These are phyloP conservation scores for Trichoderma pleuroti DNA, from an alignment of 2,329 filamentous ascomycete species.

Conservation along the genomic window DNA sequence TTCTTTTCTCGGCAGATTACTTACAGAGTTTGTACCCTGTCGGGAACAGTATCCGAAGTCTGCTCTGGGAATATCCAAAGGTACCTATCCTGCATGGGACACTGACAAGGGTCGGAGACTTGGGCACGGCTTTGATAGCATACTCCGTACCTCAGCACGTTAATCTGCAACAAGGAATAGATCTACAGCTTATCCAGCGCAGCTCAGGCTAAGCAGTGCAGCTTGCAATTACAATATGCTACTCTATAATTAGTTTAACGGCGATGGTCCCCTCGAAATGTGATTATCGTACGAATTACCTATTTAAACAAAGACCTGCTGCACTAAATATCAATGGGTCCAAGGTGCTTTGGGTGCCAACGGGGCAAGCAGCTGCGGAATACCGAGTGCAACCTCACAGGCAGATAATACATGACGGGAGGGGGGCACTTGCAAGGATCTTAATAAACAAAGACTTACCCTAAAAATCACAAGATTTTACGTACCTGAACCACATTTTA, in stretches of 20 bases:
- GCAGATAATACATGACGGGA: not conserved
- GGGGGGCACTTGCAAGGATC: not conserved
- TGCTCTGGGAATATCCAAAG: too few relatives aligned
- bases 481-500: not conserved
- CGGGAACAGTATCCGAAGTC: too few relatives aligned
- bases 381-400: not conserved
- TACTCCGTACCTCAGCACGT: not conserved
- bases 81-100: not conserved
- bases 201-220: not conserved
- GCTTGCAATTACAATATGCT: not conserved
- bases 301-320: not conserved
- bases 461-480: not conserved
- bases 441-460: not conserved
- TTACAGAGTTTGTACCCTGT: too few relatives aligned
- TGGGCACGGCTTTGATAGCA: not conserved
- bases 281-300: not conserved
- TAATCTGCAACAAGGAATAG: not conserved
- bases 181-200: not conserved
- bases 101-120: not conserved
- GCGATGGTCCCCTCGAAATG: not conserved
- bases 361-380: not conserved
- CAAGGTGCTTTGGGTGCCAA: not conserved
- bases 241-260: not conserved
- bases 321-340: not conserved
- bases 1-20: too few relatives aligned